phyloP scores from a whole-genome alignment of 495 filamentous ascomycete species.

The Penicillium pancosmium region DNA sequence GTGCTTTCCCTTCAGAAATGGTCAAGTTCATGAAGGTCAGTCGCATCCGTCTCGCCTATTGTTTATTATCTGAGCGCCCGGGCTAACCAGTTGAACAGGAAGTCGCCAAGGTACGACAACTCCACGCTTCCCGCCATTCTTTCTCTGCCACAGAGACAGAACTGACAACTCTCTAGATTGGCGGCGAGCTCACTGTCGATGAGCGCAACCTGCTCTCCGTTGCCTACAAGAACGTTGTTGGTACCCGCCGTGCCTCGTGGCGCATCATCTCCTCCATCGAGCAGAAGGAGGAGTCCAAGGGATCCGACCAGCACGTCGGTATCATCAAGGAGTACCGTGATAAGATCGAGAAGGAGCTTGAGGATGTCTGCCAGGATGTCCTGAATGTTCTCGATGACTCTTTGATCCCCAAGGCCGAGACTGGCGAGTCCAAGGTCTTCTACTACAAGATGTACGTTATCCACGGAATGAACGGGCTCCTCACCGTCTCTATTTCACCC shows the following conservation, averaged over 20 bases:
- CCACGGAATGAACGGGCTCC: neutral
- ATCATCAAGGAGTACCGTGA: constrained; percentile 98
- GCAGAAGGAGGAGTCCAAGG: constrained; percentile 99
- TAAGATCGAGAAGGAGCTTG: constrained; percentile 98
- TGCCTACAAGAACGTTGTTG: constrained; percentile 99
- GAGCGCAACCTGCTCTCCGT: constrained; percentile 99
- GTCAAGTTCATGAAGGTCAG: constrained; percentile 98
- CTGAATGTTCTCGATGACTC: constrained; percentile 93
- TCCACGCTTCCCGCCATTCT: neutral
- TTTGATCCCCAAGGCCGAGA: constrained; percentile 96
- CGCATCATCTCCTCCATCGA: constrained; percentile 99
- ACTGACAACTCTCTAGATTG: constrained; percentile 63
- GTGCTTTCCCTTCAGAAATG: constrained; percentile 70
- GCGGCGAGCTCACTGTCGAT: constrained; percentile 89
- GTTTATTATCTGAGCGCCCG: constrained; percentile 20
- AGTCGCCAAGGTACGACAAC: constrained; percentile 85
- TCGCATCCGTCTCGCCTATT: constrained; percentile 19
- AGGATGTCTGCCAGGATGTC: constrained; percentile 98
- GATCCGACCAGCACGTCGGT: constrained; percentile 92
- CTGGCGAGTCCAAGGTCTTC: constrained; percentile 99
- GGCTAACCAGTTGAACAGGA: constrained; percentile 61
- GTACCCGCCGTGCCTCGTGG: constrained; percentile 98
- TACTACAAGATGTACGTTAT: constrained; percentile 98
- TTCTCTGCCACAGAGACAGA: neutral
- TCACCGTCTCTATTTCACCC: neutral